phyloP scores from a whole-genome alignment of 768 basidiomycete genomes.

The Russula lepida region DNA sequence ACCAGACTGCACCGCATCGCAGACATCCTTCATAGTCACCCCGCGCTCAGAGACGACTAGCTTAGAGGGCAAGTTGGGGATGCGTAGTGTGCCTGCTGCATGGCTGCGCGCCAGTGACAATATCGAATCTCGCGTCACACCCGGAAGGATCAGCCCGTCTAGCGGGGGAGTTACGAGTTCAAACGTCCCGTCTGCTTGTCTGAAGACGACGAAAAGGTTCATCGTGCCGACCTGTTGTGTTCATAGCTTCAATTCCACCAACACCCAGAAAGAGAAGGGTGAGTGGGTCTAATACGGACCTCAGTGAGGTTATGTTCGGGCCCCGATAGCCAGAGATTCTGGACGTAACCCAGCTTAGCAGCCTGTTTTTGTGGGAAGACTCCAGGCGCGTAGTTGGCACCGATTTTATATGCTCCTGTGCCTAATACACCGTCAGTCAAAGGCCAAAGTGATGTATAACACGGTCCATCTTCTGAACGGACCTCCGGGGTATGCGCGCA shows the following conservation, averaged over 20 bases:
- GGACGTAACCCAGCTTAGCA: constrained; percentile 58
- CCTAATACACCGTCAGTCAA: constrained; percentile 4
- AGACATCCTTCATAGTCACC: constrained; percentile 29
- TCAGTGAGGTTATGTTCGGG: constrained; percentile 50
- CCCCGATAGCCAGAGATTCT: constrained; percentile 73
- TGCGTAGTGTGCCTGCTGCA: constrained; percentile 23
- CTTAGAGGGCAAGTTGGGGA: constrained; percentile 23
- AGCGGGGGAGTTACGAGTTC: constrained; percentile 22
- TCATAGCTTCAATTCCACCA: constrained; percentile 27
- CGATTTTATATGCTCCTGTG: constrained; percentile 54
- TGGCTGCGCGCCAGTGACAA: constrained; percentile 32
- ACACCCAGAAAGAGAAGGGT: constrained; percentile 27
- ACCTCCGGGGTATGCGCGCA: constrained; percentile 84
- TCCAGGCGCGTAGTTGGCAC: constrained; percentile 54
- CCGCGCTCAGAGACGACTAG: constrained; percentile 26
- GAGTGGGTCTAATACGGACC: constrained; percentile 27
- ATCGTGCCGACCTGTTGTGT: constrained; percentile 57
- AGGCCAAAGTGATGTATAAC: background rate
- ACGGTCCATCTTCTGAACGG: background rate
- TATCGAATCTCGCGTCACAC: constrained; percentile 35
- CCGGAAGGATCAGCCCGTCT: constrained; percentile 36
- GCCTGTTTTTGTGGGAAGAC: constrained; percentile 62
- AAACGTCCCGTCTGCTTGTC: constrained; percentile 44
- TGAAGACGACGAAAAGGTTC: constrained; percentile 70
- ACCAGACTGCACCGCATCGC: constrained; percentile 24